Evolutionary conservation across 768 basidiomycete genomes (phyloP), one percentile per base, ranked within the genome.

Genomic region (Kwoniella mangroviensis): DNA sequence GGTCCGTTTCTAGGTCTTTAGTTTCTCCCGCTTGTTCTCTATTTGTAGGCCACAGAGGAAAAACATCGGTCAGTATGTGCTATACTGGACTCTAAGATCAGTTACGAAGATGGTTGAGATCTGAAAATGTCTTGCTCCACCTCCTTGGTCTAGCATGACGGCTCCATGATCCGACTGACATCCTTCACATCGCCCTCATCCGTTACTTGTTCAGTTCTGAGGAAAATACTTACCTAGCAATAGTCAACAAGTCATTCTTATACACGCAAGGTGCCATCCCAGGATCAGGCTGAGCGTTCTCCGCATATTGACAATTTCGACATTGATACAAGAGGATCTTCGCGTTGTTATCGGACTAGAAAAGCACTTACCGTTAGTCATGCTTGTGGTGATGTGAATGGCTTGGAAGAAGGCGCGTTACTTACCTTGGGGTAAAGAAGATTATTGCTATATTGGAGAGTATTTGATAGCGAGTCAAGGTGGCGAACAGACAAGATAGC

Each of bases 21-120:
- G 92, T 96, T 41, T 96, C 90, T 51, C 96, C 96, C 17, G 92
- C 88, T 84, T 96, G 92, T 83, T 98, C 95, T 84, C 95, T 98
- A 77, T 40, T 26, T 62, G 21, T 42, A 19, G 6, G 5, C 13
- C n/a, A n/a, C n/a, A n/a, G n/a, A n/a, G n/a, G 15, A 40, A 12
- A 5, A 55, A 13, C 21, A 12, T 34, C 9, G 0, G 58, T 15
- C 58, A 60, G 34, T 34, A 34, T 34, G 34, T 34, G 9, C 34
- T 28, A 28, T 6, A 28, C 4, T 28, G 3, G 4, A 4, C n/a
- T n/a, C n/a, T n/a, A n/a, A 2, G 28, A 28, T 28, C 28, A 28
- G 28, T 3, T 28, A 28, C 0, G 4, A 2, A 4, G 28, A 28
- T 28, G 28, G 0, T 4, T 28, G 28, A 28, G 4, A 4, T 2